Percentiles rank a stretch among this genome's conserved stretches.
Evolutionary conservation across 768 basidiomycete species (phyloP).

Genomic region (Mycena capillaripes): DNA sequence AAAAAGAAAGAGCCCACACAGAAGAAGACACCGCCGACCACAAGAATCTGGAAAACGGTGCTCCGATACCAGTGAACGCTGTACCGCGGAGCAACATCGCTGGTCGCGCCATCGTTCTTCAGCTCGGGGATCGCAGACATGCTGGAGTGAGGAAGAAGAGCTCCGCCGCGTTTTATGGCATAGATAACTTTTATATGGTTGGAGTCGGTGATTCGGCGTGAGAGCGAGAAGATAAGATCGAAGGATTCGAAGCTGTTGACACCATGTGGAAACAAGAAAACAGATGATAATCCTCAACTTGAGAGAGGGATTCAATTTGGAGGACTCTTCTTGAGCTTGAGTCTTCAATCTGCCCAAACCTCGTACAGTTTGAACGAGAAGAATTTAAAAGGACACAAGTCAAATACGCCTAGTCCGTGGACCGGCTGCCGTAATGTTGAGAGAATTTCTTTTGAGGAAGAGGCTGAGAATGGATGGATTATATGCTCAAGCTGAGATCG

Average conservation of each 20-base stretch:
- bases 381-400: neutral
- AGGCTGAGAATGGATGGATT: too few relatives aligned
- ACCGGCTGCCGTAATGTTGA: too few relatives aligned
- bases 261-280: neutral
- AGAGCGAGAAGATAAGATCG: neutral
- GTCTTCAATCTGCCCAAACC: too few relatives aligned
- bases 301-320: too few relatives aligned
- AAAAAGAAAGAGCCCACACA: conserved; percentile 39
- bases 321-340: neutral
- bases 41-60: conserved; percentile 48
- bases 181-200: neutral
- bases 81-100: conserved; percentile 19
- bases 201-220: neutral
- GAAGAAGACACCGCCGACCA: conserved; percentile 51
- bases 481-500: too few relatives aligned
- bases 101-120: conserved; percentile 11
- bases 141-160: conserved; percentile 1
- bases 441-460: too few relatives aligned
- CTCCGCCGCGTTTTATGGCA: neutral
- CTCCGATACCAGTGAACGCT: conserved; percentile 49
- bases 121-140: conserved; percentile 29
- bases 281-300: too few relatives aligned
- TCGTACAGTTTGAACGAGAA: too few relatives aligned
- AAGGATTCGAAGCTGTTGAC: neutral
- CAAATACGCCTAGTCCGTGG: too few relatives aligned